phyloP scores from a whole-genome alignment of 2,329 filamentous ascomycete species.

The Aphanoascus verrucosus region DNA sequence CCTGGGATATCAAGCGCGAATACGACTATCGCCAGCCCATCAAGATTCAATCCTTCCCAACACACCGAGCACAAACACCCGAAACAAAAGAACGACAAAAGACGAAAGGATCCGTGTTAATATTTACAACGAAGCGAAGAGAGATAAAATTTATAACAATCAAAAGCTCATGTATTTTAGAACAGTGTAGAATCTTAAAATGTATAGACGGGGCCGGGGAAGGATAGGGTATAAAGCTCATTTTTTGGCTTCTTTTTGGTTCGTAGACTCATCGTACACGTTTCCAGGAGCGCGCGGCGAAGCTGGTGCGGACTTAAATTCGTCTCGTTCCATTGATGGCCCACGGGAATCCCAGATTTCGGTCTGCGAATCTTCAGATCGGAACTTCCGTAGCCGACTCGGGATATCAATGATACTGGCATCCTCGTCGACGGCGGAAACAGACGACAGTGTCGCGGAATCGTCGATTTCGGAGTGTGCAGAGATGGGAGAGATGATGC shows the following conservation, averaged over 20 bases:
- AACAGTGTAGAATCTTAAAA: background rate
- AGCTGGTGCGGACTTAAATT: conserved; percentile 33
- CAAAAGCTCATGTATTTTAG: too few species aligned
- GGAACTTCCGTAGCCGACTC: background rate
- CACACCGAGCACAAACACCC: background rate
- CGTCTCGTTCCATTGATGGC: conserved; percentile 24
- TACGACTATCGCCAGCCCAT: background rate
- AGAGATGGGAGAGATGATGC: conserved; percentile 13
- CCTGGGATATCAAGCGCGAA: background rate
- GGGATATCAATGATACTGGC: conserved; percentile 6
- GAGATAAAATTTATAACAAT: background rate
- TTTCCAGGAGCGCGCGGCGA: conserved; percentile 18
- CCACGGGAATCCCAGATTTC: background rate
- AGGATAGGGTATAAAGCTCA: background rate
- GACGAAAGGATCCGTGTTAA: background rate
- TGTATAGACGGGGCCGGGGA: background rate
- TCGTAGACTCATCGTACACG: background rate
- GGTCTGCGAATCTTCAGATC: conserved; percentile 4
- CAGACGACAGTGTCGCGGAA: conserved; percentile 9
- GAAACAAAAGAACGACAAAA: background rate
- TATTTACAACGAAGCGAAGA: background rate
- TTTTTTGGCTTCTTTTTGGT: background rate
- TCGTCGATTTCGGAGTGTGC: conserved; percentile 4
- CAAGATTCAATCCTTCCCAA: background rate
- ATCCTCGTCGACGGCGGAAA: conserved; percentile 11